phyloP scores from a whole-genome alignment of 306 rosid species.

The Quercus glauca region DNA sequence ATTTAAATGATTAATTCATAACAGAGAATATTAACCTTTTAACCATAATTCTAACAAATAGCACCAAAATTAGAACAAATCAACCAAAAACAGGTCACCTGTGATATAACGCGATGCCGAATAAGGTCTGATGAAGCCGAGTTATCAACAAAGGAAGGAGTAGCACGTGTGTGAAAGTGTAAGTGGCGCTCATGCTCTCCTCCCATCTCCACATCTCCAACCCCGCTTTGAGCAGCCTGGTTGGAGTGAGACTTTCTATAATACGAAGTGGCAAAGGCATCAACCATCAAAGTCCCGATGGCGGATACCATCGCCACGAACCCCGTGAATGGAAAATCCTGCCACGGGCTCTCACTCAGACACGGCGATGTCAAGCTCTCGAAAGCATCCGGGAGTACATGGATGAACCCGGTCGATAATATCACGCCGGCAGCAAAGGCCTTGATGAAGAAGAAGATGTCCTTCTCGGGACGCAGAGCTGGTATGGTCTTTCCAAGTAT shows the following conservation, averaged over 20 bases:
- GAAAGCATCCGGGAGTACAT: conserved; percentile 72
- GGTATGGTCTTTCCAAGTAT: conserved; percentile 52
- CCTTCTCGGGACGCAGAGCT: conserved; percentile 54
- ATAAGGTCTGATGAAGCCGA: conserved; percentile 41
- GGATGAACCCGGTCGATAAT: conserved; percentile 72
- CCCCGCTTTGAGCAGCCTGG: neutral
- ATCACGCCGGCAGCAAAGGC: conserved; percentile 87
- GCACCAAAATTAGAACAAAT: too few species aligned
- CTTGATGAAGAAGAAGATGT: conserved; percentile 55
- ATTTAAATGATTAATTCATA: neutral
- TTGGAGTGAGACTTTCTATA: conserved; percentile 24
- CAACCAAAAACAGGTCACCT: conserved; percentile 31
- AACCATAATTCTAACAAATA: too few species aligned
- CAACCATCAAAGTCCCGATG: conserved; percentile 72
- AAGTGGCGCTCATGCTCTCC: conserved; percentile 35
- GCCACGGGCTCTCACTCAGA: conserved; percentile 53
- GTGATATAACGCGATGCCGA: conserved; percentile 66
- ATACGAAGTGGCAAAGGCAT: conserved; percentile 64
- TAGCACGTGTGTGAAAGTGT: conserved; percentile 59
- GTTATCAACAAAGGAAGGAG: conserved; percentile 13
- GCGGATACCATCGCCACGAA: conserved; percentile 82
- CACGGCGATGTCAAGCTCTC: conserved; percentile 41
- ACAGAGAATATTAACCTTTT: too few species aligned
- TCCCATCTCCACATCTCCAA: conserved; percentile 26
- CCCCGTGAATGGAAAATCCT: conserved; percentile 70